Percentiles rank a stretch among this genome's conserved stretches.
Conservation (phyloP, 2,329 filamentous ascomycete species). For the Fusarium marasasianum region DNA sequence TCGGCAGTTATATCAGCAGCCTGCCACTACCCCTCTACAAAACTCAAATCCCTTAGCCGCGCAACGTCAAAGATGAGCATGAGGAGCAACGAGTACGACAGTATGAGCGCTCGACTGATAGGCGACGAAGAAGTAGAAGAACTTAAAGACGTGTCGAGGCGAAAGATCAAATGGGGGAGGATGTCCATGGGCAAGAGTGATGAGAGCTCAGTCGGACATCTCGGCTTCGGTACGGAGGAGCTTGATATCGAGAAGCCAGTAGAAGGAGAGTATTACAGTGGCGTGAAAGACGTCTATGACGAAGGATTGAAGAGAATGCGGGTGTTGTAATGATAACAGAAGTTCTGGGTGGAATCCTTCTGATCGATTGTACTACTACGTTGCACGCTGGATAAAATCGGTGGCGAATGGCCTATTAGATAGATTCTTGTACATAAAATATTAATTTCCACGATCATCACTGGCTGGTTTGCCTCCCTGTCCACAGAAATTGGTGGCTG, state of each 20-base stretch:
- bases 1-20: constrained; percentile 32
- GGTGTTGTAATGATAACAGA: neutral
- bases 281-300: neutral
- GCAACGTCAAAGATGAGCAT: neutral
- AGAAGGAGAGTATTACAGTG: constrained; percentile 29
- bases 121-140: neutral
- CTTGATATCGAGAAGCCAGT: constrained; percentile 12
- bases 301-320: neutral
- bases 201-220: constrained; percentile 14
- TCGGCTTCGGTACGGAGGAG: constrained; percentile 30
- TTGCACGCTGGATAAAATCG: neutral
- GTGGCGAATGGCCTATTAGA: neutral
- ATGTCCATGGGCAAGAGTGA: constrained; percentile 12
- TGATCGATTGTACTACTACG: neutral
- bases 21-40: constrained; percentile 12
- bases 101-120: neutral
- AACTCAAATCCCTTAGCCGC: neutral
- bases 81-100: neutral
- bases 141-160: neutral
- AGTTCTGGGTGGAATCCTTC: neutral
- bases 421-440: neutral
- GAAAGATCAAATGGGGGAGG: constrained; percentile 26
- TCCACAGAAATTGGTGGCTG: neutral
- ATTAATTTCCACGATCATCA: neutral
- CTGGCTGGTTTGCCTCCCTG: neutral